A percentile compares a stretch with the other conserved stretches of the same genome.
These are phyloP conservation scores for Fereydounia khargensis DNA, from an alignment of 1,284 basidiomycete species.

Conservation along the genomic window DNA sequence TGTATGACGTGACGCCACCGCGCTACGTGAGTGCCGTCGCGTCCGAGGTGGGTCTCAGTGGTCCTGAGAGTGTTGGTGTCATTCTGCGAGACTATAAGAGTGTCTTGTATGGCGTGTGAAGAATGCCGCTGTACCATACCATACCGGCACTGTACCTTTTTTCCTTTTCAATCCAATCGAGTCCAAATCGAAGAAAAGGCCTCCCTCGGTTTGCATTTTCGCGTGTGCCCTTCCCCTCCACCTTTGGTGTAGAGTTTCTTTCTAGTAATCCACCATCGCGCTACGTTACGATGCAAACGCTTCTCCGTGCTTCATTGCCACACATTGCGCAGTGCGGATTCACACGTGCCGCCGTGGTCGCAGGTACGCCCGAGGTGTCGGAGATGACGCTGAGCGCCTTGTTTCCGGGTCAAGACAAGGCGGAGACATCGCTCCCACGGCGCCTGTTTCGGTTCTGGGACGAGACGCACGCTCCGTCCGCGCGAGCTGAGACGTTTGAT, in stretches of 20 bases:
- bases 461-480: background rate
- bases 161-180: no score
- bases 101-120: constrained; percentile 47
- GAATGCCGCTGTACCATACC: no score
- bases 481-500: background rate
- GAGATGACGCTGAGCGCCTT: constrained; percentile 3
- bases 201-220: no score
- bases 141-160: no score
- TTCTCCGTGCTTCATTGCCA: constrained; percentile 6
- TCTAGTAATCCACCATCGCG: no score
- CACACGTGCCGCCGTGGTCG: constrained; percentile 3
- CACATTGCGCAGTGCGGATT: constrained; percentile 11
- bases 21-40: constrained; percentile 51
- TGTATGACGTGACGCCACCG: constrained; percentile 56
- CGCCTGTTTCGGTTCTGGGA: background rate
- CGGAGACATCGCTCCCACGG: background rate
- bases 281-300: no score
- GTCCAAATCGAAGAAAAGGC: no score
- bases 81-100: constrained; percentile 57
- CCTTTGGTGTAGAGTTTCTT: no score
- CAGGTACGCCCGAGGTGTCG: background rate
- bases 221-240: no score
- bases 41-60: constrained; percentile 51
- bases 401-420: constrained; percentile 9
- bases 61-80: constrained; percentile 54